Conservation (phyloP, 805 yeast genomes). For the Ogataea saltuana region DNA sequence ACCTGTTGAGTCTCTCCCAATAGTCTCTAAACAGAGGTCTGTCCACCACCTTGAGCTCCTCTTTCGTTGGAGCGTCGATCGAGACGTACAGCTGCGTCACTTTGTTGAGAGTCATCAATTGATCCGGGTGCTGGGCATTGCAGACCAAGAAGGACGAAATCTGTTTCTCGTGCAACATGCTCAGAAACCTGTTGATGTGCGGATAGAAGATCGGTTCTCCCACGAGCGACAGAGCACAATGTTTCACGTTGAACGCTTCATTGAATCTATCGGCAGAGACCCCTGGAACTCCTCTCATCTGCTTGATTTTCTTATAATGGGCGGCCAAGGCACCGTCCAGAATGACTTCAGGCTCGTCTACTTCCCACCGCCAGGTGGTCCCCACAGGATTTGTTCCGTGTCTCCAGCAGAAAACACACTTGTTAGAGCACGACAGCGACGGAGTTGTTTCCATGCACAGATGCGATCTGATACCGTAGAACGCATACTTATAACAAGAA, state of each 20-base stretch:
- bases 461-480: constrained; percentile 88
- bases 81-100: constrained; percentile 92
- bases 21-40: constrained; percentile 87
- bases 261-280: constrained; percentile 85
- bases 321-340: constrained; percentile 84
- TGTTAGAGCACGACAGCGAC: constrained; percentile 87
- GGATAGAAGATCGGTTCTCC: constrained; percentile 97
- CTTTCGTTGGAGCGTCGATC: constrained; percentile 89
- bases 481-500: constrained; percentile 89
- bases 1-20: constrained; percentile 84
- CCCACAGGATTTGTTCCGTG: constrained; percentile 98
- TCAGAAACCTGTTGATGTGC: constrained; percentile 80
- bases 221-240: constrained; percentile 89
- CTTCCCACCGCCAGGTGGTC: constrained; percentile 95
- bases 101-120: constrained; percentile 62
- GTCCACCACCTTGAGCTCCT: constrained; percentile 78
- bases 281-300: constrained; percentile 95
- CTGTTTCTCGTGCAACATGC: constrained; percentile 73
- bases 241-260: constrained; percentile 85
- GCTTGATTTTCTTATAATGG: constrained; percentile 89
- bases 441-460: constrained; percentile 97
- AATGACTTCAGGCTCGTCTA: constrained; percentile 83
- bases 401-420: constrained; percentile 97
- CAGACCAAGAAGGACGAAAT: constrained; percentile 90
- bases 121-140: constrained; percentile 94